Evolutionary conservation across 495 filamentous ascomycete species (phyloP), one percentile per base, ranked within the genome.

Genomic region (Penicillium antarcticum): DNA sequence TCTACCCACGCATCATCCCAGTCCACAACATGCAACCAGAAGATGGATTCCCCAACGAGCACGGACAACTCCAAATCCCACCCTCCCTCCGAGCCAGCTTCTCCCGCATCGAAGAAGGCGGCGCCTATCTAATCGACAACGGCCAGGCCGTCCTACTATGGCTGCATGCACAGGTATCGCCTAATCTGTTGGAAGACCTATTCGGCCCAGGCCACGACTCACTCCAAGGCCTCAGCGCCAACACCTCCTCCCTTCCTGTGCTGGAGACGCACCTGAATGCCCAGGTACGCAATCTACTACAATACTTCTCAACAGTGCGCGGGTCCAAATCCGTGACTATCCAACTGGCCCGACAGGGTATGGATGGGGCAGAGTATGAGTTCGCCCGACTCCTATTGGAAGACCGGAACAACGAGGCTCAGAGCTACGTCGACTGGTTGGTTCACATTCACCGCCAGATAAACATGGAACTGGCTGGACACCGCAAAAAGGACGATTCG

Each of bases 381-480:
- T 99, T 97, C 72, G 94, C 95, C 35, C 75, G 91, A 36, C 72
- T 91, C 66, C 70, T 99, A 56, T 82, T 95, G 43, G 94, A 99
- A 72, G 94, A 99, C 65, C 80, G 94, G 55, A 97, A 97, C 69
- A 96, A 95, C 56, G 94, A 99, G 70, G 94, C 94, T 29, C 89
- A 92, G 69, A 92, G 87, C 58, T 97, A 99, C 72, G 94, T 97
- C 14, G 94, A 99, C 71, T 99, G 94, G 94, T 70, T 99, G 68
- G 94, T 99, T 46, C 90, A 96, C 71, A 74, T 97, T 42, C 94
- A 99, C 65, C 86, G 91, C 57, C 85, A 87, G 61, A 89, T 97
- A 52, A 91, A 95, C 66, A 71, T 96, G 50, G 92, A 97, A 78
- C 72, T 91, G 60, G 77, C 86, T 13, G 88, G 88, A 29, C 88